Conservation (phyloP, 169 alveolate species). For the Cryptosporidium bovis region DNA sequence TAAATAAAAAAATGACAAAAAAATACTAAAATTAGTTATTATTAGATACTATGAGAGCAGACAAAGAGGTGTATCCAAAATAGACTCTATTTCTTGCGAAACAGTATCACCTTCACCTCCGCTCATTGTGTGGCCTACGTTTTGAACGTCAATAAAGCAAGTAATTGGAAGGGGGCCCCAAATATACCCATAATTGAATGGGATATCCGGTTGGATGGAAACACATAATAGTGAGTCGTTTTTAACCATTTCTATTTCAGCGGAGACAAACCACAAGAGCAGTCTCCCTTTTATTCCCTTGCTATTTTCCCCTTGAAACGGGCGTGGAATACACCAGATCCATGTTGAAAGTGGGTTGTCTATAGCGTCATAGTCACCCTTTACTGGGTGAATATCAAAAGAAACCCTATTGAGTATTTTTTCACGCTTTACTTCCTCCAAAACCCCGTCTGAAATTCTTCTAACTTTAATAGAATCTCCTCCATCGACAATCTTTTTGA, state of each 20-base stretch:
- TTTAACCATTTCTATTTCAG: slow-evolving; percentile 21
- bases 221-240: slow-evolving; percentile 52
- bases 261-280: slow-evolving; percentile 58
- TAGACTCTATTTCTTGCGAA: slow-evolving; percentile 48
- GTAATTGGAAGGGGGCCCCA: slow-evolving; percentile 74
- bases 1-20: no score
- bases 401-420: slow-evolving; percentile 6
- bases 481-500: neutral
- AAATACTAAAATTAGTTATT: no score
- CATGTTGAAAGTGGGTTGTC: slow-evolving; percentile 53
- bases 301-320: slow-evolving; percentile 26
- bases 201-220: slow-evolving; percentile 63
- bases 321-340: slow-evolving; percentile 73
- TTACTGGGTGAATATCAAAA: slow-evolving; percentile 57
- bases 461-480: slow-evolving; percentile 4
- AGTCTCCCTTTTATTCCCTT: slow-evolving; percentile 53
- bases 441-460: slow-evolving; percentile 12
- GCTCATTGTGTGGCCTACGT: neutral
- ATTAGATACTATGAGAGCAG: slow-evolving; percentile 2
- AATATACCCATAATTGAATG: slow-evolving; percentile 50
- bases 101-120: slow-evolving; percentile 6
- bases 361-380: slow-evolving; percentile 13
- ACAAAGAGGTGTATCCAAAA: slow-evolving; percentile 57
- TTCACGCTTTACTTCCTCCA: neutral
- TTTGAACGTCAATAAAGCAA: slow-evolving; percentile 44